Conservation (phyloP, 306 rosid species). For the Macrotyloma uniflorum region DNA sequence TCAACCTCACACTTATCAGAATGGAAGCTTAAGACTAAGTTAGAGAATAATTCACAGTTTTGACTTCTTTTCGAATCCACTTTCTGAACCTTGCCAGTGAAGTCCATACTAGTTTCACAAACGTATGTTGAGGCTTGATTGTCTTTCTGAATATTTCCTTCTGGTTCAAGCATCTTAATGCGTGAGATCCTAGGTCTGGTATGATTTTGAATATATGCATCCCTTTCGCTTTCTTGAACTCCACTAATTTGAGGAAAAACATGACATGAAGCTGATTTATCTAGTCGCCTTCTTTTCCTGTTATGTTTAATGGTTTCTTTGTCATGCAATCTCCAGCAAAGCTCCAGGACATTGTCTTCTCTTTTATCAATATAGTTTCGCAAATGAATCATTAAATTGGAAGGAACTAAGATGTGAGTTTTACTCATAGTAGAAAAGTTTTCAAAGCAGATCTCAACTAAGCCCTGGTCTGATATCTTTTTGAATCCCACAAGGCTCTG, state of each 20-base stretch:
- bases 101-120: constrained; percentile 10
- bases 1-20: constrained; percentile 27
- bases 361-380: background rate
- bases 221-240: constrained; percentile 32
- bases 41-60: background rate
- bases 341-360: background rate
- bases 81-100: constrained; percentile 17
- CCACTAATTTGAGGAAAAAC: constrained; percentile 1
- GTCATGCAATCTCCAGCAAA: constrained; percentile 17
- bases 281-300: constrained; percentile 42
- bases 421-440: constrained; percentile 11
- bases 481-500: constrained; percentile 21
- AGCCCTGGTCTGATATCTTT: background rate
- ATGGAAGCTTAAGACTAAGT: background rate
- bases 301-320: constrained; percentile 2
- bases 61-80: background rate
- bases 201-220: background rate
- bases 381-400: background rate
- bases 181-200: constrained; percentile 20
- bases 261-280: constrained; percentile 18
- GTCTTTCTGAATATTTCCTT: constrained; percentile 29
- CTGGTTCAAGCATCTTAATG: constrained; percentile 38
- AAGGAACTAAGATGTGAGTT: constrained; percentile 7
- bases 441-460: constrained; percentile 12
- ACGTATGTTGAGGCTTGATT: constrained; percentile 5